These are phyloP conservation scores for Chrysopogon serrulatus DNA, from an alignment of 176 grass and related monocot species.

Conservation along the genomic window DNA sequence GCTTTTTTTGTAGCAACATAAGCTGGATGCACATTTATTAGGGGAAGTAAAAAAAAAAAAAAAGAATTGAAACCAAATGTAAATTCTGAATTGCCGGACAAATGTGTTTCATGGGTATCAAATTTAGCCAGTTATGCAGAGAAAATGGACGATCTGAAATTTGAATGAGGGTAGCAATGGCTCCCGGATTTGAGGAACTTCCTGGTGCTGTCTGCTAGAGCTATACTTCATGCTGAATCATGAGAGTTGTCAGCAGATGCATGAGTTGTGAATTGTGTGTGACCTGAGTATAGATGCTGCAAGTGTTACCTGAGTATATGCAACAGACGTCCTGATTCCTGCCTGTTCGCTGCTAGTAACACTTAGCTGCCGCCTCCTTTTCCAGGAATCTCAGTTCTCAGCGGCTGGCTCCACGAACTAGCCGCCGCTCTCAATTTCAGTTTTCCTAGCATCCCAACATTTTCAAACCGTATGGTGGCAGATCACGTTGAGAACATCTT, in stretches of 20 bases:
- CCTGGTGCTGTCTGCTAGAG: neutral
- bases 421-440: neutral
- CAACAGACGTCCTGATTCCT: no score
- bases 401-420: neutral
- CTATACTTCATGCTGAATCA: neutral
- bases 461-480: neutral
- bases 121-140: neutral
- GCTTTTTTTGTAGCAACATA: neutral
- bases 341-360: no score
- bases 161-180: neutral
- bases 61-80: neutral
- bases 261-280: neutral
- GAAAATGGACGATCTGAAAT: neutral
- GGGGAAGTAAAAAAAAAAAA: neutral
- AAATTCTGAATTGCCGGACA: neutral
- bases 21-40: slow-evolving; percentile 3
- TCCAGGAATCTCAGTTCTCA: no score
- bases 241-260: neutral
- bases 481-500: neutral
- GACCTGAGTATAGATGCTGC: neutral
- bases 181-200: neutral
- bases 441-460: neutral
- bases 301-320: no score
- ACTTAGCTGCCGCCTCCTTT: no score
- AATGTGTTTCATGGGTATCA: neutral